These are phyloP conservation scores for Lactuca saligna DNA, from an alignment of 129 eudicot genomes.

Conservation along the genomic window DNA sequence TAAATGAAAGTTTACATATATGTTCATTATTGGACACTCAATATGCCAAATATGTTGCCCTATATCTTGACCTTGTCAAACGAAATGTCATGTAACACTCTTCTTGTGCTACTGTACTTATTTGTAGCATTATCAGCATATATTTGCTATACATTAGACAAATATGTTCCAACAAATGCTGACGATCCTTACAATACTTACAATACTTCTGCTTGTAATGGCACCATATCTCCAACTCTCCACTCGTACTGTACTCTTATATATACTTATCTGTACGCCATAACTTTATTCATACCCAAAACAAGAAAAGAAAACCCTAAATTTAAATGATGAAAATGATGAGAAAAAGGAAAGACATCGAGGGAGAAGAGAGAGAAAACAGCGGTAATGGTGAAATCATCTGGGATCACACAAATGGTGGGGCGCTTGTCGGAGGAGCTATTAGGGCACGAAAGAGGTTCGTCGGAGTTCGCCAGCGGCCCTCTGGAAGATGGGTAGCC, in stretches of 20 bases:
- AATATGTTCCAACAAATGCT: constrained; percentile 31
- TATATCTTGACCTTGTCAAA: constrained; percentile 39
- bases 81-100: constrained; percentile 10
- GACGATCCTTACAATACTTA: constrained; percentile 37
- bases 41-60: constrained; percentile 28
- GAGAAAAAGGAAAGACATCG: constrained; percentile 39
- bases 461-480: constrained; percentile 60
- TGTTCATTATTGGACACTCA: background rate
- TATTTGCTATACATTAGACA: constrained; percentile 28
- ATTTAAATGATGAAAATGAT: constrained; percentile 21
- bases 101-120: constrained; percentile 9
- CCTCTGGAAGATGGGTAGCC: constrained; percentile 67
- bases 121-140: constrained; percentile 20
- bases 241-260: constrained; percentile 2
- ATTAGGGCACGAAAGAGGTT: constrained; percentile 42
- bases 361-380: constrained; percentile 28
- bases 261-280: constrained; percentile 7
- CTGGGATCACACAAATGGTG: constrained; percentile 30
- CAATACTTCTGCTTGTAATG: constrained; percentile 17
- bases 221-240: constrained; percentile 22
- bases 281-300: constrained; percentile 19
- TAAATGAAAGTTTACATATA: background rate
- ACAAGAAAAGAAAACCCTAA: background rate
- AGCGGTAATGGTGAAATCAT: constrained; percentile 14
- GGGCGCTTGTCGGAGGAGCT: constrained; percentile 29